Conservation (phyloP, 2,329 filamentous ascomycete genomes). For the Chrysosporium keratinophilum region DNA sequence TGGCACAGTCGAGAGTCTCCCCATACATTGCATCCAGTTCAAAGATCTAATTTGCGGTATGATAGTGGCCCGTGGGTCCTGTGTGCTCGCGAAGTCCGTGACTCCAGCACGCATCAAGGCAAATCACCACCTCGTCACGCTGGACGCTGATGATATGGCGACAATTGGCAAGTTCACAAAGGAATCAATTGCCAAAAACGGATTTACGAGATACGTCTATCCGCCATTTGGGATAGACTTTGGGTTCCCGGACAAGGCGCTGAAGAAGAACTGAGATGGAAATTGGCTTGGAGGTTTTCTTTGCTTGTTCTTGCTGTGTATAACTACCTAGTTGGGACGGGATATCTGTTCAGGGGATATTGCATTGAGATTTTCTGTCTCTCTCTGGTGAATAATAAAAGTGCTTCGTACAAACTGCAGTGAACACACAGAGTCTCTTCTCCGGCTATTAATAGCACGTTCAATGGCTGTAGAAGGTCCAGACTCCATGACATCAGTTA, state of each 20-base stretch:
- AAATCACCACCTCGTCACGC: conserved; percentile 31
- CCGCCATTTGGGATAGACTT: conserved; percentile 59
- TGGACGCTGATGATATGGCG: conserved; percentile 32
- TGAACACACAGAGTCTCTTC: no score
- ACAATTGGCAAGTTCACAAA: conserved; percentile 31
- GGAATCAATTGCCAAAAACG: conserved; percentile 22
- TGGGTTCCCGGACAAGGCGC: conserved; percentile 58
- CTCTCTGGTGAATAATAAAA: no score
- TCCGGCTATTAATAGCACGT: no score
- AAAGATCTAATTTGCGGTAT: not conserved
- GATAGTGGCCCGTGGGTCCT: conserved; percentile 15
- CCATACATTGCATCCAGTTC: no score
- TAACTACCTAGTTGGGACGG: not conserved
- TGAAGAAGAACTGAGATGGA: not conserved
- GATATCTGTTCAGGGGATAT: no score
- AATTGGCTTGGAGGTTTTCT: no score
- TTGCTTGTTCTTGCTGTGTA: not conserved
- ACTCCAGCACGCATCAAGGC: conserved; percentile 34
- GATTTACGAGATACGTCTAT: conserved; percentile 47
- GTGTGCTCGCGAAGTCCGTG: conserved; percentile 17
- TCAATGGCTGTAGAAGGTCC: no score
- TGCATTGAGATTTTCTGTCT: no score
- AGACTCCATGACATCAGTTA: not conserved
- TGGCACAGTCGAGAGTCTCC: no score
- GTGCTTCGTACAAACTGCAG: no score